Evolutionary conservation across 1,284 basidiomycete species (phyloP).

Genomic region (Heterobasidion occidentale): DNA sequence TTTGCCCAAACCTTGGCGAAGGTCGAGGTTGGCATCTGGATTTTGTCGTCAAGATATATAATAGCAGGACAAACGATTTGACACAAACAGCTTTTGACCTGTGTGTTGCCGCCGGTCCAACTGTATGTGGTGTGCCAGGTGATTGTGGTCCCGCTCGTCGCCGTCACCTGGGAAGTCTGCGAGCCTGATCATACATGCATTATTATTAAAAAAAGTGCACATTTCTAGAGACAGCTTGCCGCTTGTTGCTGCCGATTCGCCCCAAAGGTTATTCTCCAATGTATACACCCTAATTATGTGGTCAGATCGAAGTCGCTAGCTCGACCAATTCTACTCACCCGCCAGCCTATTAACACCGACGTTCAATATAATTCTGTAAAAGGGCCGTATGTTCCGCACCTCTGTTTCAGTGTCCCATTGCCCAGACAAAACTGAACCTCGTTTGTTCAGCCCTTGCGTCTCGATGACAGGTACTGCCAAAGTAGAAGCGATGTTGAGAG

Average conservation of each 20-base stretch:
- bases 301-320: neutral
- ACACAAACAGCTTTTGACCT: neutral
- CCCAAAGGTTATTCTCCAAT: neutral
- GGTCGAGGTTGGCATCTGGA: neutral
- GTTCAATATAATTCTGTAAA: neutral
- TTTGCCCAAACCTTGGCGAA: neutral
- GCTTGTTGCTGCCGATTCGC: neutral
- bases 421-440: neutral
- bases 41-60: neutral
- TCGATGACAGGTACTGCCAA: neutral
- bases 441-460: neutral
- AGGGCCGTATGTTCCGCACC: neutral
- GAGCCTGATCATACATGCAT: neutral
- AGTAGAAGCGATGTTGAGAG: neutral
- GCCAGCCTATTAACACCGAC: neutral
- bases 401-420: conserved; percentile 1
- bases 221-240: neutral
- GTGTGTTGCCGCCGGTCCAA: neutral
- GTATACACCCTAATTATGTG: neutral
- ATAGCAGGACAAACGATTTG: neutral
- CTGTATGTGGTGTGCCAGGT: neutral
- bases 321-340: neutral
- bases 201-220: neutral
- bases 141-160: neutral
- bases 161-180: neutral